Base-by-base conservation (phyloP, 2,329 filamentous ascomycete species). In the Fusarium begoniae region DNA sequence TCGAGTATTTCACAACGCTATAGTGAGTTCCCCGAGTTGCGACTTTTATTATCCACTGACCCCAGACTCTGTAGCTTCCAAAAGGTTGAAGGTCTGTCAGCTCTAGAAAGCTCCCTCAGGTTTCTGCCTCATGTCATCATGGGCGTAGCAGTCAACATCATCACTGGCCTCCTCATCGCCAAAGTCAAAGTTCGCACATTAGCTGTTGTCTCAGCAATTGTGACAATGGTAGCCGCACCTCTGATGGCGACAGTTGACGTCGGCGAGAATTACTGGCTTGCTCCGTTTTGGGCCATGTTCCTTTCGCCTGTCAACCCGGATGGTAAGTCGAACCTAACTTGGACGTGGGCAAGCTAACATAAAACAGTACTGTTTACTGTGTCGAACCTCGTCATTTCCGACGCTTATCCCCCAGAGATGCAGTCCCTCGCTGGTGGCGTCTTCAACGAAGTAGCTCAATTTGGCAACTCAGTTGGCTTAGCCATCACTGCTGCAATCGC, bases 381-480 rank as follows among this genome's bases (percentile, higher is more conserved):
- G 0, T 87, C 85, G 0, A 84, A 87, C 47, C 82, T 91, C 4
- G 82, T 90, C 8, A 87, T 91, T 7, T 85, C 86, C 1, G 85
- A 88, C 32, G 85, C 84, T 2, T 90, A 90, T 66, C 87, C 88
- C 0, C 80, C 84, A 1, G 82, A 88, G 24, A 86, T 84, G 5
- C 89, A 91, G 65, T 88, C 87, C 0, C 82, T 91, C 2, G 90
- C 88, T 1, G 89, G 89, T 0, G 89, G 86, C 0, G 87, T 91
- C 0, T 91, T 91, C 79, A 90, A 89, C 59, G 89, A 87, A 5
- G 83, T 89, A 2, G 84, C 85, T 1, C 88, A 91, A 63, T 87
- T 91, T 63, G 90, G 89, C 0, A 88, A 84, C 24, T 84, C 85
- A 0, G 81, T 90, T 2, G 88, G 87, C 0, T 76, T 90, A 7